A percentile compares a stretch with the other conserved stretches of the same genome.
These are phyloP conservation scores for Colletotrichum lupini DNA, from an alignment of 2,329 filamentous ascomycete genomes.

Conservation along the genomic window DNA sequence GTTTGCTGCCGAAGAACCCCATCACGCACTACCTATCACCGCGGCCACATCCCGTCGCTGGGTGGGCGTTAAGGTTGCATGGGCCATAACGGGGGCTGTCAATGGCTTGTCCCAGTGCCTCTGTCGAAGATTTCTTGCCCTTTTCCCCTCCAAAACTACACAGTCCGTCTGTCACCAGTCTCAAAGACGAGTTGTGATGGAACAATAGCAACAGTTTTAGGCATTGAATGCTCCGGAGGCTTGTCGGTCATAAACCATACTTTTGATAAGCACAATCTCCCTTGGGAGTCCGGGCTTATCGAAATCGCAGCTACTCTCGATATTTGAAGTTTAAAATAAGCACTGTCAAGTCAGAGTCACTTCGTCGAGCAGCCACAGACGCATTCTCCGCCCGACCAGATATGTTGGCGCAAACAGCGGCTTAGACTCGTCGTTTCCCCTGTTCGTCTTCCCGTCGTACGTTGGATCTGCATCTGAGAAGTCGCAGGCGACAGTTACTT, in stretches of 20 bases:
- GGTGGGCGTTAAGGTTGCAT: conserved; percentile 28
- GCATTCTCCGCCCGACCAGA: not conserved
- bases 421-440: not conserved
- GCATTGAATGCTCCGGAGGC: not conserved
- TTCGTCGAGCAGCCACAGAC: not conserved
- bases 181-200: not conserved
- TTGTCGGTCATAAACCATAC: not conserved
- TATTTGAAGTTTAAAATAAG: not conserved
- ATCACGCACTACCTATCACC: conserved; percentile 7
- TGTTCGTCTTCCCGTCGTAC: not conserved
- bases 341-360: not conserved
- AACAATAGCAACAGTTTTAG: not conserved
- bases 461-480: conserved; percentile 23
- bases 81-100: not conserved
- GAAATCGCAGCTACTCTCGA: not conserved
- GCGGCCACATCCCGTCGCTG: conserved; percentile 17
- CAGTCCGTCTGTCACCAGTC: not conserved
- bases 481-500: conserved; percentile 18
- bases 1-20: not conserved
- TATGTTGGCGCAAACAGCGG: not conserved
- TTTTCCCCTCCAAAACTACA: too few species aligned
- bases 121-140: not conserved
- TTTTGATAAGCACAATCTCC: not conserved
- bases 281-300: not conserved
- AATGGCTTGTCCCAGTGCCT: not conserved